These are phyloP conservation scores for Arabidopsis hybrid DNA, from an alignment of 441 rosid species.

Conservation along the genomic window DNA sequence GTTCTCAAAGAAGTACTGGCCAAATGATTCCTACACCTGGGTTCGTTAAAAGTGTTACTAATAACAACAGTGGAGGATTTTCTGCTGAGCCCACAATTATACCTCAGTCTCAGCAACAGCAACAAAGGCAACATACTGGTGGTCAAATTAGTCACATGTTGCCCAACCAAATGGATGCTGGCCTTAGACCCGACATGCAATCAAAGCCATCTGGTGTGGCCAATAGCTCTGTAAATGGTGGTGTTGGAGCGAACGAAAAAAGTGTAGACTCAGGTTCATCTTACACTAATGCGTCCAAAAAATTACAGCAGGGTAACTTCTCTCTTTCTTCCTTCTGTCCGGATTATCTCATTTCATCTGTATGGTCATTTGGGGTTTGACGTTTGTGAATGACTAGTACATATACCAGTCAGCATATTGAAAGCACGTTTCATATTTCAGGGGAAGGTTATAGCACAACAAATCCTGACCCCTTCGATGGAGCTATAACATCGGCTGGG, in stretches of 20 bases:
- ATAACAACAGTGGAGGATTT: conserved; percentile 59
- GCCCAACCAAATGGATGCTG: conserved; percentile 70
- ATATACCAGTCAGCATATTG: conserved; percentile 8
- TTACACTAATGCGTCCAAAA: conserved; percentile 66
- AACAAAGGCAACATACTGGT: conserved; percentile 70
- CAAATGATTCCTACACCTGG: conserved; percentile 99
- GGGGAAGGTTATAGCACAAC: conserved; percentile 80
- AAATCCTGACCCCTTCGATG: conserved; percentile 63
- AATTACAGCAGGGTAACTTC: conserved; percentile 67
- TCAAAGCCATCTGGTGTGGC: conserved; percentile 74
- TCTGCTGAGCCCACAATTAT: conserved; percentile 74
- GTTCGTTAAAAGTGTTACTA: conserved; percentile 53
- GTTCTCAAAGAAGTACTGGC: conserved; percentile 67
- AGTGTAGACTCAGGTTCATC: conserved; percentile 50
- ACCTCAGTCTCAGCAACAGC: conserved; percentile 75
- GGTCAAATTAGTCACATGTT: conserved; percentile 77
- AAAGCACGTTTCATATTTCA: conserved; percentile 47
- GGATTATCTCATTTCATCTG: conserved; percentile 12
- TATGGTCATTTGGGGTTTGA: conserved; percentile 18
- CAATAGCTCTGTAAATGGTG: conserved; percentile 70
- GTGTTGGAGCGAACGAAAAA: conserved; percentile 69
- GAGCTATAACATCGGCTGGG: conserved; percentile 64
- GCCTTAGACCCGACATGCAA: conserved; percentile 73
- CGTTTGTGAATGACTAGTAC: conserved; percentile 16
- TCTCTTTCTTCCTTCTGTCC: conserved; percentile 30